phyloP scores from a whole-genome alignment of 257 asterid genomes.

The Solanum sitiens region DNA sequence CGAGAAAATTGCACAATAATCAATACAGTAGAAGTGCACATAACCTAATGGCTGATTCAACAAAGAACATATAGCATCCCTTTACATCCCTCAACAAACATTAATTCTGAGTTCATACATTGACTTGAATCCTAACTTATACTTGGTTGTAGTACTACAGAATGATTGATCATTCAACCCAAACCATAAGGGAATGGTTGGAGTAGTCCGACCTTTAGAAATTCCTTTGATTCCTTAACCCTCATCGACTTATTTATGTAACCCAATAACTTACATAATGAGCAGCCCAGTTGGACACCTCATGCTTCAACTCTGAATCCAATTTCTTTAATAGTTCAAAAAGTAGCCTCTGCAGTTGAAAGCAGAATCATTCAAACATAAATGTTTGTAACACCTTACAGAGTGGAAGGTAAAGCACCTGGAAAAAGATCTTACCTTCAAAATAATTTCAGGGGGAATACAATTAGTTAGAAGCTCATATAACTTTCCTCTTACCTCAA shows the following conservation, averaged over 20 bases:
- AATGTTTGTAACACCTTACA: not conserved
- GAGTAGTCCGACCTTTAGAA: not conserved
- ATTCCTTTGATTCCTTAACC: not conserved
- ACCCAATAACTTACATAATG: constrained; percentile 58
- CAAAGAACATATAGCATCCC: not conserved
- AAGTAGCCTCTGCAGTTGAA: constrained; percentile 64
- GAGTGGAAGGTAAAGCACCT: constrained; percentile 1
- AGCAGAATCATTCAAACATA: not conserved
- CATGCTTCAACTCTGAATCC: constrained; percentile 92
- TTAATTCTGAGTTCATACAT: not conserved
- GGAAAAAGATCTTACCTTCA: constrained; percentile 38
- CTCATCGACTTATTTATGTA: not conserved
- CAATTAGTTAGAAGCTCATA: constrained; percentile 88
- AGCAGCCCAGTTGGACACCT: constrained; percentile 87
- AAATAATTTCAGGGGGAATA: constrained; percentile 82
- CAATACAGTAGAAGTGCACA: not conserved
- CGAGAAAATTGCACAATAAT: not conserved
- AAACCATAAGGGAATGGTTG: not conserved
- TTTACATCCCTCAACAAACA: not conserved
- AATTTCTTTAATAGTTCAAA: constrained; percentile 76
- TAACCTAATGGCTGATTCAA: not conserved
- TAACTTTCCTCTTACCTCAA: constrained; percentile 88
- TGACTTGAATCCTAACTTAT: not conserved
- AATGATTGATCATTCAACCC: not conserved
- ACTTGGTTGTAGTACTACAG: not conserved